Evolutionary conservation across 2,329 filamentous ascomycete genomes (phyloP), one percentile per base, ranked within the genome.

Genomic region (Canariomyces notabilis): DNA sequence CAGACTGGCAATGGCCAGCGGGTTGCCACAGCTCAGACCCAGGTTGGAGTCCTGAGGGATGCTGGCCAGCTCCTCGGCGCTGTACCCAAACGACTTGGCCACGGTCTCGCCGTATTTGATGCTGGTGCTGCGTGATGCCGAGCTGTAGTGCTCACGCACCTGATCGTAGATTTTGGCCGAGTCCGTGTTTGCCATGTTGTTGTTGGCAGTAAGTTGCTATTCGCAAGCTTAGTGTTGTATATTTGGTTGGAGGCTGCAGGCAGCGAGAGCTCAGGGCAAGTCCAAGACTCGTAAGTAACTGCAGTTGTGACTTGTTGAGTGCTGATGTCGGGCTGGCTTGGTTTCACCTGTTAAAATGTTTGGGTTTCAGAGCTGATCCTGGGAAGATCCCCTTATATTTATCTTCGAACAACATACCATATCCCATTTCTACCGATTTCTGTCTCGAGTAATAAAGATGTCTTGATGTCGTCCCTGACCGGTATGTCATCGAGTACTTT

Each of bases 1-100:
- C 7, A 78, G 44, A 23, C 64, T 71, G 2, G 76, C 71, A 6
- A 73, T 62, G 4, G 69, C 73, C 4, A 76, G 47, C 2, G 76
- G 75, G 44, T 78, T 79, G 6, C 76, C 75, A 44, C 75, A 79
- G 62, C 72, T 73, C 4, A 79, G 57, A 0, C 75, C 76, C 3
- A 79, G 63, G 52, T 79, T 79, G 20, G 75, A 62, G 34, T 68
- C 69, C 7, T 66, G 51, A 0, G 75, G 74, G 22, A 73, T 67
- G n/a, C 52, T 59, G 15, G 60, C 57, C 1, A 79, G 68, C 41
- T 78, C 73, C 22, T 72, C 64, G 7, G 67, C 63, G 11, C 65
- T 65, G 57, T 79, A 80, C 3, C 76, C 76, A 54, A 79, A 79
- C 0, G 76, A 69, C 40, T 65, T 66, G 21, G 76, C 75, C 9